Evolutionary conservation across 176 grass and related monocot species (phyloP).

Genomic region (Oryza meyeriana): DNA sequence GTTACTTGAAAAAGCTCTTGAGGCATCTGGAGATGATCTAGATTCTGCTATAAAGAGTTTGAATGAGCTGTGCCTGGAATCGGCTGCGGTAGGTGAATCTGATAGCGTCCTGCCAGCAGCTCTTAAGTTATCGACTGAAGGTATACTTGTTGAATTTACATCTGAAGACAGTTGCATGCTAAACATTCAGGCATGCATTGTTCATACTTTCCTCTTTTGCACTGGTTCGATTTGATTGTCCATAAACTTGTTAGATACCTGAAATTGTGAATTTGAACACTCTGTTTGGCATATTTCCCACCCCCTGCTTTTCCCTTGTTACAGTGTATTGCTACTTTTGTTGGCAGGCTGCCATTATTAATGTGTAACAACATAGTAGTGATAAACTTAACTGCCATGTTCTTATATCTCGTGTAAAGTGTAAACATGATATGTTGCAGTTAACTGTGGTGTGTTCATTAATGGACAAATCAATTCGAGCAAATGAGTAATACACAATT

Average conservation of each 20-base stretch:
- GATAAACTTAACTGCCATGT: neutral
- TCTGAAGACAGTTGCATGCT: neutral
- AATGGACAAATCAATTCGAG: neutral
- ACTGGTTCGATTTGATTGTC: neutral
- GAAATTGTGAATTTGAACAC: neutral
- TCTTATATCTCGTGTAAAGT: neutral
- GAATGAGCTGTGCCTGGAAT: slow-evolving; percentile 50
- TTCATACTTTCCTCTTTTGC: neutral
- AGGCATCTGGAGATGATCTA: slow-evolving; percentile 78
- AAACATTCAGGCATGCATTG: neutral
- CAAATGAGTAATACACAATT: neutral
- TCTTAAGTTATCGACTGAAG: slow-evolving; percentile 49
- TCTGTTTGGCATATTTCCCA: neutral
- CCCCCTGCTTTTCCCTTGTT: neutral
- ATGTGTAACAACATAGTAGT: neutral
- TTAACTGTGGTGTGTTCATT: neutral
- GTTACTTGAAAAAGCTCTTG: slow-evolving; percentile 76
- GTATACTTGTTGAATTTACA: slow-evolving; percentile 30
- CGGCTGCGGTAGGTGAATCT: slow-evolving; percentile 27
- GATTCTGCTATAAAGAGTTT: slow-evolving; percentile 77
- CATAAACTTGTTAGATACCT: neutral
- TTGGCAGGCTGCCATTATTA: neutral
- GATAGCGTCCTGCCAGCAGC: slow-evolving; percentile 39
- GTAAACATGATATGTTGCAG: neutral
- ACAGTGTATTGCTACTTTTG: neutral